Conservation (phyloP, 352 stramenopile genomes). For the Phytophthora syringae region DNA sequence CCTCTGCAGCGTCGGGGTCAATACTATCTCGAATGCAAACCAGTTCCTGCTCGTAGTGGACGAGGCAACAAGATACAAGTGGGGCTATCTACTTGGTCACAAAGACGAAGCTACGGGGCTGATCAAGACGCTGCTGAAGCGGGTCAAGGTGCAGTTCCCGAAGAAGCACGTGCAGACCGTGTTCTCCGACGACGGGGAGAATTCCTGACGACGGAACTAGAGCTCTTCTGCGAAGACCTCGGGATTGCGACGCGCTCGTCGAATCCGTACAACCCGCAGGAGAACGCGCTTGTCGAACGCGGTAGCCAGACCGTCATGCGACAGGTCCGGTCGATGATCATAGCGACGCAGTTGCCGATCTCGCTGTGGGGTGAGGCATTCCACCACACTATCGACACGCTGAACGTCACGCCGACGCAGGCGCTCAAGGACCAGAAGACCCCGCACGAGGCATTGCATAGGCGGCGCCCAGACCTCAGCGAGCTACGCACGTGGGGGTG, state of each 20-base stretch:
- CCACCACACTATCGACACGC: not conserved
- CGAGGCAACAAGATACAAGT: not conserved
- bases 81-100: not conserved
- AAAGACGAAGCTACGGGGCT: not conserved
- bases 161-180: not conserved
- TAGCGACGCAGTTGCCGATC: not conserved
- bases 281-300: not conserved
- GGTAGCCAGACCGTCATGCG: not conserved
- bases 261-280: not conserved
- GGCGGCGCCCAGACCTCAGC: not conserved
- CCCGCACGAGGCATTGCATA: not conserved
- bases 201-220: not conserved
- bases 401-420: not conserved
- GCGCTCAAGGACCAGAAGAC: not conserved
- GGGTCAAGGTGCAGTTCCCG: not conserved
- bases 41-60: conserved; percentile 8
- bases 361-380: conserved; percentile 2
- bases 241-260: not conserved
- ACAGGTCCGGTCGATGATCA: not conserved
- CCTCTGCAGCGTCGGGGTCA: conserved; percentile 3
- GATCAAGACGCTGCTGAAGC: not conserved
- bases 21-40: not conserved
- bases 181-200: not conserved
- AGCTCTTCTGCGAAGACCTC: not conserved
- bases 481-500: not conserved